A percentile compares a stretch with the other conserved stretches of the same genome.
Conservation (phyloP, 441 rosid species). For the Corymbia citriodora region DNA sequence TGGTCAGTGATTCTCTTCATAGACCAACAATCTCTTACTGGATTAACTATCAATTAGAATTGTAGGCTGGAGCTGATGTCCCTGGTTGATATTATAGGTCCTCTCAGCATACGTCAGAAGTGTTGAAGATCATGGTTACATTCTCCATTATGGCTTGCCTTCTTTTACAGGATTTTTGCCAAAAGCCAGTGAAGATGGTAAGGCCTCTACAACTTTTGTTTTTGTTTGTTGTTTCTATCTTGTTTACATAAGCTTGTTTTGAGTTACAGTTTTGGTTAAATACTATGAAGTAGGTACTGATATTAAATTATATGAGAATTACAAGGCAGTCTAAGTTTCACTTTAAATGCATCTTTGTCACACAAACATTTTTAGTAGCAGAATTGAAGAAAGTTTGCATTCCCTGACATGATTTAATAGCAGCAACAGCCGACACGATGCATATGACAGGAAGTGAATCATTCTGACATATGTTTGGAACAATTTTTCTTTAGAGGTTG, state of each 20-base stretch:
- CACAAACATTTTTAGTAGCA: not conserved
- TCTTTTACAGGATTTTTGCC: conserved; percentile 79
- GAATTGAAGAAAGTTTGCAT: not conserved
- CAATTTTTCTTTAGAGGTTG: not conserved
- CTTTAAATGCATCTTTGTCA: not conserved
- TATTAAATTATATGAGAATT: not conserved
- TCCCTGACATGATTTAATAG: not conserved
- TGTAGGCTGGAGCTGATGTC: not conserved
- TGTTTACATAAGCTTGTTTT: not conserved
- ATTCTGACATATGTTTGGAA: not conserved
- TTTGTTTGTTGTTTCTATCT: not conserved
- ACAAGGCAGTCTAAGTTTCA: not conserved
- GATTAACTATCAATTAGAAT: not conserved
- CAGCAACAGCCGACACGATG: not conserved
- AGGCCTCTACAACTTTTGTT: not conserved
- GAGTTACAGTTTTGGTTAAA: not conserved
- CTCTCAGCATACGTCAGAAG: conserved; percentile 77
- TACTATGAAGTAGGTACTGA: not conserved
- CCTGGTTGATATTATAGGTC: conserved; percentile 37
- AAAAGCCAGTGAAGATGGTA: conserved; percentile 52
- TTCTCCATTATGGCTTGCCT: conserved; percentile 86
- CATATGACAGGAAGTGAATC: not conserved
- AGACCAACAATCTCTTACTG: not conserved
- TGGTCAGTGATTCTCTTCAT: not conserved
- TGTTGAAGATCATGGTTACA: conserved; percentile 95